These are phyloP conservation scores for Thelonectria discophora DNA, from an alignment of 2,329 filamentous ascomycete genomes.

Conservation along the genomic window DNA sequence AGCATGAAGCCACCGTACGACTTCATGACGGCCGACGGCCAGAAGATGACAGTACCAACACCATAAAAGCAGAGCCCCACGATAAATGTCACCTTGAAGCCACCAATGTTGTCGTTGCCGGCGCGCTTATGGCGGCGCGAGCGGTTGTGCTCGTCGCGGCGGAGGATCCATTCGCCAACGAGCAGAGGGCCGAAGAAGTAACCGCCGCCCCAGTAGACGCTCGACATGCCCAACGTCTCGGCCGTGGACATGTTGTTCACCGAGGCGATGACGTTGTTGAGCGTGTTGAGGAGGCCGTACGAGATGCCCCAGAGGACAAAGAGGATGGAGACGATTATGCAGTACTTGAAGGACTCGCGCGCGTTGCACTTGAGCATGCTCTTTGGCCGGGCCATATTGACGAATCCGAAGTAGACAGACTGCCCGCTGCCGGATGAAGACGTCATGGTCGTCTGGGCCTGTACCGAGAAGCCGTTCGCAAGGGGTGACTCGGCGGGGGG, in stretches of 20 bases:
- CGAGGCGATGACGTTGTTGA: conserved; percentile 75
- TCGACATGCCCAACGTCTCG: conserved; percentile 73
- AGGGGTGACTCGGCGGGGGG: conserved; percentile 24
- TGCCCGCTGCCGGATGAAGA: conserved; percentile 51
- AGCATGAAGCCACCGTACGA: conserved; percentile 83
- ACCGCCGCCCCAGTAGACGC: conserved; percentile 74
- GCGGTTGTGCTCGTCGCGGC: conserved; percentile 70
- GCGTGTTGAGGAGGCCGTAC: conserved; percentile 83
- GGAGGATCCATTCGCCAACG: conserved; percentile 75
- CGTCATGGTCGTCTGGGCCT: conserved; percentile 47
- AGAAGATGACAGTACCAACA: conserved; percentile 83
- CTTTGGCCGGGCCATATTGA: conserved; percentile 74
- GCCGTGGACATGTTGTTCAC: conserved; percentile 69
- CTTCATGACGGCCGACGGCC: conserved; percentile 78
- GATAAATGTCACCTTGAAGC: conserved; percentile 84
- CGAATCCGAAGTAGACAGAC: conserved; percentile 77
- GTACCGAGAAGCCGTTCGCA: conserved; percentile 21
- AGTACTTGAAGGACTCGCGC: conserved; percentile 74
- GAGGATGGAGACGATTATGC: conserved; percentile 77
- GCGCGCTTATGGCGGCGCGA: conserved; percentile 51
- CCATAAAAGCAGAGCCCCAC: conserved; percentile 79
- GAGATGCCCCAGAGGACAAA: conserved; percentile 93
- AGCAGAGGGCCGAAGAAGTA: conserved; percentile 76
- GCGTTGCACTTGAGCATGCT: conserved; percentile 73
- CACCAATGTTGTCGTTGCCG: conserved; percentile 60